phyloP scores from a whole-genome alignment of 805 yeast genomes.

The Ogataea kodamae region DNA sequence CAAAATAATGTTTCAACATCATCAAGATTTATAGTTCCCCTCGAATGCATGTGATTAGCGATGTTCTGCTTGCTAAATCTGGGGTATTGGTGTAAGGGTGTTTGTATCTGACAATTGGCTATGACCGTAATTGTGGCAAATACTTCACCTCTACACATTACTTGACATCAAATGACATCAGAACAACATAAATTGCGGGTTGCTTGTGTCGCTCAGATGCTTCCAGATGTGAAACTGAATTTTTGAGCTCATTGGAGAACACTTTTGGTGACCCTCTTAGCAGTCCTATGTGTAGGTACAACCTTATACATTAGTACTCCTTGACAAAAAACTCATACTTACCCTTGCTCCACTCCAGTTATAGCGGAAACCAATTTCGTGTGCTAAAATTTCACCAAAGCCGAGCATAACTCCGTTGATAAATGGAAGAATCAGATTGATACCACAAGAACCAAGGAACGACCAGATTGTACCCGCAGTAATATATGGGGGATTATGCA shows the following conservation, averaged over 20 bases:
- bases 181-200: too few species aligned
- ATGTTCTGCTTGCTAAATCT: conserved; percentile 5
- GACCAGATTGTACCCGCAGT: conserved; percentile 34
- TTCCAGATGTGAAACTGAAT: too few species aligned
- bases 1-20: too few species aligned
- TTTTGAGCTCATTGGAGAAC: too few species aligned
- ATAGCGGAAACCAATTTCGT: conserved; percentile 79
- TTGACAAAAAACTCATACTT: too few species aligned
- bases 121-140: too few species aligned
- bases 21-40: conserved; percentile 7
- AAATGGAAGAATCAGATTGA: conserved; percentile 81
- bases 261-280: conserved; percentile 2
- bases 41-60: conserved; percentile 11
- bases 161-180: too few species aligned
- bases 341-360: conserved; percentile 75
- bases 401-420: conserved; percentile 94
- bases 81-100: conserved; percentile 12
- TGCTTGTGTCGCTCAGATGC: too few species aligned
- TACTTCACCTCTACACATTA: too few species aligned
- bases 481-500: conserved; percentile 10
- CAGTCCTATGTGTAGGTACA: conserved; percentile 20
- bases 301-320: too few species aligned
- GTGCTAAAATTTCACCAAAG: conserved; percentile 92
- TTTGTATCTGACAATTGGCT: too few species aligned
- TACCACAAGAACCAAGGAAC: conserved; percentile 49